Conservation (phyloP, 768 basidiomycete species). For the Hirschioporus abietinus region DNA sequence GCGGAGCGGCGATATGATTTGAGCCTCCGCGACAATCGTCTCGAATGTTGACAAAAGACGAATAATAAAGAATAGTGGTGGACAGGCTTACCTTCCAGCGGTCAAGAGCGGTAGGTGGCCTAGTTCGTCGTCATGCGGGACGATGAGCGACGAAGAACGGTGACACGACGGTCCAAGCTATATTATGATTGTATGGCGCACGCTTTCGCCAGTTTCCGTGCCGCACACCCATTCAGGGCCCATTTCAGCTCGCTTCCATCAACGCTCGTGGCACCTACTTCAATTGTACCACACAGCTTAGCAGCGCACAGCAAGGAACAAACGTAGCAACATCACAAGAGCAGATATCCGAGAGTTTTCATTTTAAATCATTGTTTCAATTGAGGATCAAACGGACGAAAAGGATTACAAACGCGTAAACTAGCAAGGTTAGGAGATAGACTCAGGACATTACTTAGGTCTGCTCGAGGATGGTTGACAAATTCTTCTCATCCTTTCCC, state of each 20-base stretch:
- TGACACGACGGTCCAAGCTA: neutral
- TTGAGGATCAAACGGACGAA: no score
- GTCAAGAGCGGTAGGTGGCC: neutral
- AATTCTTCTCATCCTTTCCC: neutral
- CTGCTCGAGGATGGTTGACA: neutral
- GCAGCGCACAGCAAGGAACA: neutral
- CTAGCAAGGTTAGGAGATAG: no score
- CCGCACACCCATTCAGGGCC: neutral
- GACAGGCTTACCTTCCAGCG: neutral
- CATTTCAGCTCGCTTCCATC: neutral
- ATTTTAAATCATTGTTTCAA: no score
- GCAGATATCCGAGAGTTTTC: neutral
- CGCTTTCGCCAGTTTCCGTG: neutral
- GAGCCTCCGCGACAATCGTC: neutral
- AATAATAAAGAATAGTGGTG: neutral
- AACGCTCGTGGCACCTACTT: neutral
- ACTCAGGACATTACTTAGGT: neutral
- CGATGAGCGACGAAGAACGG: neutral
- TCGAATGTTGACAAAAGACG: neutral
- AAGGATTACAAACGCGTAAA: no score
- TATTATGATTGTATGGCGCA: conserved; percentile 1
- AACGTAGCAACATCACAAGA: neutral
- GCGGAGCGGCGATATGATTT: neutral
- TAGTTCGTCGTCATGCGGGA: conserved; percentile 1
- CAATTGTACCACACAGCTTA: neutral